Evolutionary conservation across 805 yeast species (phyloP), one percentile per base, ranked within the genome.

Genomic region (Ogataea methylovora): DNA sequence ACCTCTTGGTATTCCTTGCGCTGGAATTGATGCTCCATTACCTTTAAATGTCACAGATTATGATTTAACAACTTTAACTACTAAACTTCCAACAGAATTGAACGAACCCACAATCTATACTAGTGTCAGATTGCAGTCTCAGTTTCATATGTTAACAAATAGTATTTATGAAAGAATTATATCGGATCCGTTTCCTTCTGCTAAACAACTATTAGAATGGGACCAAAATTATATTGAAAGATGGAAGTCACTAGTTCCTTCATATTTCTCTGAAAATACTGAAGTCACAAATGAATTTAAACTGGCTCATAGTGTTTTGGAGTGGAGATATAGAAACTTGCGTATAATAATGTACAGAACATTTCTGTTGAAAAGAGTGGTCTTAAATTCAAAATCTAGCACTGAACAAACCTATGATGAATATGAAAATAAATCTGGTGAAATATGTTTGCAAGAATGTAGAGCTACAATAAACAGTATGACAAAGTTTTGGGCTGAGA

Each of bases 1-100:
- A 43, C 85, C 86, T 1, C 22, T 42, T 14, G 42, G 42, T 13
- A 42, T 42, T 27, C 46, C 46, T 5, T 35, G 41, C 16, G 36
- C 44, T 3, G 46, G 43, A 17, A 38, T 40, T 20, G 44, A 38
- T 24, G 38, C 37, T 3, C 16, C 25, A 16, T 30, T 42, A 11
- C 46, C 46, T 3, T 25, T 33, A 18, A 42, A 42, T 27, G 30
- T 42, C 24, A 27, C 15, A 19, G 45, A 42, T 32, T 25, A 40
- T 7, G 38, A 30, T 12, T 30, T 42, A 27, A 42, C 45, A 2
- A 36, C 36, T 1, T 27, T 20, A 2, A 33, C 38, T 7, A 9
- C 7, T 12, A 28, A 20, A 5, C n/a, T 30, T 11, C 41, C 41
- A 2, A 1, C 21, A 3, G 37, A 34, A 16, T 19, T 33, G 7